phyloP scores from a whole-genome alignment of 108 stramenopile genomes.

The Schizochytrium sp. region DNA sequence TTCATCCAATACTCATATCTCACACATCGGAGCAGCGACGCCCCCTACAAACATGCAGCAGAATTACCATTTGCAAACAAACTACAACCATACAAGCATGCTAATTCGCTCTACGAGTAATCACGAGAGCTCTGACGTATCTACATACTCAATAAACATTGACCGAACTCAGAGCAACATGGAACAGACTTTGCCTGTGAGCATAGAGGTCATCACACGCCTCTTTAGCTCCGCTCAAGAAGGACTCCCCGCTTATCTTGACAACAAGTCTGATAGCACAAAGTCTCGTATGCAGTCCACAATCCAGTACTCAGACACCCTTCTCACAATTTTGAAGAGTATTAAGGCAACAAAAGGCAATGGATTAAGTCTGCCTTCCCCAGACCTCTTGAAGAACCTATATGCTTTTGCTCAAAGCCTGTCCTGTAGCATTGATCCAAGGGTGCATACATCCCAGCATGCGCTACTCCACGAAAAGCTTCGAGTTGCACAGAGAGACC shows the following conservation, averaged over 20 bases:
- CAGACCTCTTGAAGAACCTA: neutral
- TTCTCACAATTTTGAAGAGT: neutral
- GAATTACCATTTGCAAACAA: too few species aligned
- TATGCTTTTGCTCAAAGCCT: neutral
- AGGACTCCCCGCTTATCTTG: neutral
- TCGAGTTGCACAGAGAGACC: neutral
- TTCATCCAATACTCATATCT: too few species aligned
- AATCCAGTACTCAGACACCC: neutral
- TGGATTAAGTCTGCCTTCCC: neutral
- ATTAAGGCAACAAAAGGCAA: neutral
- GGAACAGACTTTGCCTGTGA: neutral
- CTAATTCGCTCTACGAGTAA: too few species aligned
- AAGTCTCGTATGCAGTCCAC: slow-evolving; percentile 23
- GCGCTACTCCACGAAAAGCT: too few species aligned
- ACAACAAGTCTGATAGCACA: slow-evolving; percentile 13
- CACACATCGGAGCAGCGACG: too few species aligned
- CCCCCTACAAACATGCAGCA: too few species aligned
- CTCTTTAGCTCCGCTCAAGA: neutral
- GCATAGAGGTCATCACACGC: neutral
- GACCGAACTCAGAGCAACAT: too few species aligned
- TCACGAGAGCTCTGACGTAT: too few species aligned
- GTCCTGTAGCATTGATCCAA: too few species aligned
- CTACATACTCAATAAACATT: too few species aligned
- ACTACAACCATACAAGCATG: too few species aligned
- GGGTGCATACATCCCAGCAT: too few species aligned